Evolutionary conservation across 1,139 yeast genomes (phyloP).

Genomic region (Torulaspora globosa): DNA sequence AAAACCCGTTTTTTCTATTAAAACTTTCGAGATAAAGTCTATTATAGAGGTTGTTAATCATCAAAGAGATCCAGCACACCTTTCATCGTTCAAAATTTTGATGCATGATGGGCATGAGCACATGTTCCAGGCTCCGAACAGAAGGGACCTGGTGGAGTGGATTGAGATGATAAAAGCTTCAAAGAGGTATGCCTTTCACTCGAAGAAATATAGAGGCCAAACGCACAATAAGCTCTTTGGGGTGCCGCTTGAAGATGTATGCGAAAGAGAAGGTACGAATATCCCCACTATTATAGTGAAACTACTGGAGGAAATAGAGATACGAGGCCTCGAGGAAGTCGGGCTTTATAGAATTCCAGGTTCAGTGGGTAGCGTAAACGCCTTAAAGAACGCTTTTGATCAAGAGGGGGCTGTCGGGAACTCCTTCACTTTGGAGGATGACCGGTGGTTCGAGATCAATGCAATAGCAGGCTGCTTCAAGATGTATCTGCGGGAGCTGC

Average conservation of each 20-base stretch:
- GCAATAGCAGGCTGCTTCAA: constrained; percentile 89
- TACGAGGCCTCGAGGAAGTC: constrained; percentile 80
- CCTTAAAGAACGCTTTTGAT: constrained; percentile 70
- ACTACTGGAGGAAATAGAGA: constrained; percentile 70
- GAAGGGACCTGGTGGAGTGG: constrained; percentile 76
- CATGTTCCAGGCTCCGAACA: constrained; percentile 64
- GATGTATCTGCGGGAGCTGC: constrained; percentile 78
- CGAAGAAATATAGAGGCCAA: constrained; percentile 39
- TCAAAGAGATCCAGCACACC: constrained; percentile 36
- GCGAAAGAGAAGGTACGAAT: constrained; percentile 60
- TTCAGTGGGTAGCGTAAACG: constrained; percentile 71
- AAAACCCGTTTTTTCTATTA: constrained; percentile 55
- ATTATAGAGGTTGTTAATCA: constrained; percentile 34
- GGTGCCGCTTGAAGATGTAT: constrained; percentile 73
- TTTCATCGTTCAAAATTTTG: constrained; percentile 55
- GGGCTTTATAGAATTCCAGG: constrained; percentile 93
- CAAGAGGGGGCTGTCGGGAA: constrained; percentile 48
- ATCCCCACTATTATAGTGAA: constrained; percentile 65
- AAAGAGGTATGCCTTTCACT: constrained; percentile 43
- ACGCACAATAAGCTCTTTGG: constrained; percentile 65
- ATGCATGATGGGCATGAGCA: constrained; percentile 53
- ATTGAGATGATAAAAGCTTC: constrained; percentile 44
- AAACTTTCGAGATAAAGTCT: constrained; percentile 56
- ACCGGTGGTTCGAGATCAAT: constrained; percentile 75
- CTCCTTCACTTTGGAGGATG: constrained; percentile 58